Evolutionary conservation across 140 eudicot species (phyloP).

Genomic region (Ambrosia hybrid): DNA sequence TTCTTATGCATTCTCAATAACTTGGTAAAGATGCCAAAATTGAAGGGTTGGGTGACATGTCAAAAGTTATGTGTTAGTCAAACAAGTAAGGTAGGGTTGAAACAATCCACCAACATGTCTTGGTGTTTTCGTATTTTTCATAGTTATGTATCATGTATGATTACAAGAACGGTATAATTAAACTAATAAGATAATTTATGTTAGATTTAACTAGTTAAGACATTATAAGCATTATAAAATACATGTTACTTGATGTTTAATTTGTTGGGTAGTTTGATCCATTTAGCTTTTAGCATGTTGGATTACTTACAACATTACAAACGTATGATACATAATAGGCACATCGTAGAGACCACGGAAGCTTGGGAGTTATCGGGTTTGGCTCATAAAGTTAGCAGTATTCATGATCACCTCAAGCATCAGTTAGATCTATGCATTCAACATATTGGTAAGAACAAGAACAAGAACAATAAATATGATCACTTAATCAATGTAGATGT

Average conservation of each 20-base stretch:
- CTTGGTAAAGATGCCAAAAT: neutral
- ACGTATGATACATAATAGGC: conserved; percentile 28
- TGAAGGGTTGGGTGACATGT: neutral
- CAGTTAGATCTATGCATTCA: conserved; percentile 53
- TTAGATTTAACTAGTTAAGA: neutral
- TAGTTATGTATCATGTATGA: neutral
- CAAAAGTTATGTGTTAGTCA: neutral
- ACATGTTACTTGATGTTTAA: too few species aligned
- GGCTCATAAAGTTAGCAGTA: conserved; percentile 71
- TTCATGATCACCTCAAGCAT: conserved; percentile 54
- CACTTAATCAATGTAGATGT: conserved; percentile 13
- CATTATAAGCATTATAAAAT: neutral
- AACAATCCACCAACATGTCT: neutral
- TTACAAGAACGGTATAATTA: neutral
- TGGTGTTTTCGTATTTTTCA: neutral
- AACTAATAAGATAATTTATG: neutral
- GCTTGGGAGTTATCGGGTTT: conserved; percentile 89
- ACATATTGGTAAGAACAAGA: conserved; percentile 58
- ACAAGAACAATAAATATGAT: neutral
- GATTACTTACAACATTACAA: neutral
- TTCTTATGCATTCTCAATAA: neutral
- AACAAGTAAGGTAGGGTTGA: too few species aligned
- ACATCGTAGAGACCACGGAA: conserved; percentile 55
- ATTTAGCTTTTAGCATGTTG: too few species aligned
- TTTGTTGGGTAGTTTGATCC: too few species aligned